Percentiles rank a stretch among this genome's conserved stretches.
Evolutionary conservation across 2,329 filamentous ascomycete genomes (phyloP).

Genomic region (Remersonia thermophila): DNA sequence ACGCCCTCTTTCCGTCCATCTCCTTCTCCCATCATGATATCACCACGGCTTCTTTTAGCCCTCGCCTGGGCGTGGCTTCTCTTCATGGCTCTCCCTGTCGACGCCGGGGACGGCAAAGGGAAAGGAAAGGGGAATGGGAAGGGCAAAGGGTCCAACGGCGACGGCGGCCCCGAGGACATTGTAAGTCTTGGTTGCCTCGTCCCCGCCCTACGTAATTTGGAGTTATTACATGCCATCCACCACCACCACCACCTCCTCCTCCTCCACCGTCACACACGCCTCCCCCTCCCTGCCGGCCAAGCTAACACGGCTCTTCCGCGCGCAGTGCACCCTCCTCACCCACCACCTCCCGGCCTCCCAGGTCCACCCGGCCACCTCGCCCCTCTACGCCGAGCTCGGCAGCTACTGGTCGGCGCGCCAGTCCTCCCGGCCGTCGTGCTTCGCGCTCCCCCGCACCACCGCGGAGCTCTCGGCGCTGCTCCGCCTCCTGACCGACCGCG

Average conservation of each 20-base stretch:
- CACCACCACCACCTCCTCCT: neutral
- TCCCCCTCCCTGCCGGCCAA: neutral
- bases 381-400: constrained; percentile 15
- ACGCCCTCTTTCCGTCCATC: no score
- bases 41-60: no score
- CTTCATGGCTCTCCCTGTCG: no score
- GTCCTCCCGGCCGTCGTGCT: constrained; percentile 13
- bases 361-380: constrained; percentile 15
- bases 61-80: no score
- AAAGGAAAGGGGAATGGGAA: no score
- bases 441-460: constrained; percentile 25
- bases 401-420: constrained; percentile 24
- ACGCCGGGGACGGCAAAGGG: no score
- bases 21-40: no score
- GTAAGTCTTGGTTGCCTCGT: no score
- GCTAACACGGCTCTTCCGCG: neutral
- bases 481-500: constrained; percentile 10
- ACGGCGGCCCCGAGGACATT: no score
- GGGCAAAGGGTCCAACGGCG: no score
- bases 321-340: constrained; percentile 13
- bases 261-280: neutral
- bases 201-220: no score
- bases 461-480: constrained; percentile 21
- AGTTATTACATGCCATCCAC: no score
- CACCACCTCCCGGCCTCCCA: constrained; percentile 11